Evolutionary conservation across 2,329 filamentous ascomycete genomes (phyloP), one percentile per base, ranked within the genome.

Genomic region (Aspergillus aculeatus): DNA sequence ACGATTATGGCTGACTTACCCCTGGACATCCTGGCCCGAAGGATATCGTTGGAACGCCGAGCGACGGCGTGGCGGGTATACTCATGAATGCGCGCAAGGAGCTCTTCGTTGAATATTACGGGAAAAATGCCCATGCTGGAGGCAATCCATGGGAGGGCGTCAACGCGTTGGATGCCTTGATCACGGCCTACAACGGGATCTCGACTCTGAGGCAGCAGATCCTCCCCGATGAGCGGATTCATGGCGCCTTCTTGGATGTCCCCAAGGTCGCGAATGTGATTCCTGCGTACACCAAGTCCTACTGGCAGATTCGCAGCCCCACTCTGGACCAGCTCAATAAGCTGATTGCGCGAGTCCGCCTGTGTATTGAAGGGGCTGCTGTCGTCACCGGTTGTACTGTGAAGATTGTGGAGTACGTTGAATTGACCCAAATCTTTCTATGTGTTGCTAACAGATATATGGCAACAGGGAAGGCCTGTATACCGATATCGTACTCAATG

Each of bases 151-250:
- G 82, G 82, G 72, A 81, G 9, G 83, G 83, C 0, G 77, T 80
- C 63, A 85, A 86, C 66, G 83, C 83, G 0, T 75, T 85, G 0
- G 83, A 86, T 62, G 83, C 82, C 0, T 69, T 83, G 10, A 73
- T 84, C 5, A 74, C 76, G 1, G 78, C 68, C 1, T 75, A 75
- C 57, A 66, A 67, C 56, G 67, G 65, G 48, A 66, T 86, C 6
- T 80, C 80, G 0, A 75, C 81, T 2, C 74, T 86, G 6, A 77
- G 83, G 1, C 83, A 85, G 68, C 83, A 85, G 67, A 78, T 81
- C 5, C 76, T 77, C 61, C 79, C 82, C 0, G 77, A 77, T 31
- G 75, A 80, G 57, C 75, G 80, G 21, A 75, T 83, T 24, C 78
- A 83, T 58, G 76, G 82, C 0, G 76, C 82, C 51, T 81, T 86